Base-by-base conservation (phyloP, 202 grass and related monocot species). In the Musa balbisiana region DNA sequence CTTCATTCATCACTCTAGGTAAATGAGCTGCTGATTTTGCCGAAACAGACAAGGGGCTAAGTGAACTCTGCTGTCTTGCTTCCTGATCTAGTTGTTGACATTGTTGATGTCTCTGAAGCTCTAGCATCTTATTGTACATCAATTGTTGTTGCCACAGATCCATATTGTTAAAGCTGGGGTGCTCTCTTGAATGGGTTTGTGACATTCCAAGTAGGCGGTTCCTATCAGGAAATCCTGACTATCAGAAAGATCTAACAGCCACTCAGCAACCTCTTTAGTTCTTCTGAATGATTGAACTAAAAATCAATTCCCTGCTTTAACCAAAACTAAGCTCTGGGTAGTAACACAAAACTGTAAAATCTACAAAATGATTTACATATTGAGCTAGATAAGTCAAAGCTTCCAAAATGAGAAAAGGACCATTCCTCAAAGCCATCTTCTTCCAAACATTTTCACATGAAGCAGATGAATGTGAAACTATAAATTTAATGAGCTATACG, bases 101-200 rank as follows among this genome's bases (percentile, higher is more conserved):
- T 59, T 93, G 88, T 58, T 98, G 94, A 73, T 92, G 91, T 80
- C 91, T 91, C 79, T 92, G 91, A 85, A 94, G 72, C 84, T 98
- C 88, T 72, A 92, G 94, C 67, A 90, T 72, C 75, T 94, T 89
- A 50, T 90, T 98, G 80, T 82, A 98, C 88, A 94, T 84, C 88
- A 92, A 80, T 59, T 98, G 94, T 33, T 98, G 88, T 80, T 94
- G 91, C 94, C 91, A 98, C 81, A 87, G 77, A 71, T 97, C 90
- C 69, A 85, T 88, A 82, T 88, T 84, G 85, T 62, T 87, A 67
- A 82, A 82, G 84, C 84, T 72, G 25, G 75, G 84, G 76, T 85
- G 82, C 83, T 89, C 82, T 22, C 79, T 87, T 62, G 82, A 82
- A 63, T 87, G 79, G 86, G 89, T 86, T 77, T 91, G 83, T 91